Conservation (phyloP, 495 filamentous ascomycete genomes). For the Neurospora sp. region DNA sequence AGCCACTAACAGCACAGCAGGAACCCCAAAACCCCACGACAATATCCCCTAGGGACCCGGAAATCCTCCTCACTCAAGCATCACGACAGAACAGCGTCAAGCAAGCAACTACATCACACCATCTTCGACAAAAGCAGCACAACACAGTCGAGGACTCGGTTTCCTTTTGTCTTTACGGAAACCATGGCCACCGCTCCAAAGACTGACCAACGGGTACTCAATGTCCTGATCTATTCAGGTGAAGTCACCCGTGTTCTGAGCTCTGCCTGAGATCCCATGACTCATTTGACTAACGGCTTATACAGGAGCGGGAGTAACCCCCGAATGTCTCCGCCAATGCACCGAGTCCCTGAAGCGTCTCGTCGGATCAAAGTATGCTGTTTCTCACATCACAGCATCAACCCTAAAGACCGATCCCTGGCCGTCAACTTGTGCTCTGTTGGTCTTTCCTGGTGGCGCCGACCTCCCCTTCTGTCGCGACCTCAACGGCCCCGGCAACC, state of each 20-base stretch:
- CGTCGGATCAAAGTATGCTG: constrained; percentile 87
- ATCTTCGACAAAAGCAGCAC: not conserved
- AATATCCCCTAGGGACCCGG: not conserved
- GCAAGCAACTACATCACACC: not conserved
- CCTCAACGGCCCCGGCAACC: constrained; percentile 82
- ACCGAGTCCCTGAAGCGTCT: constrained; percentile 80
- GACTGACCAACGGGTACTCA: constrained; percentile 47
- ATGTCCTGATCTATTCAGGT: constrained; percentile 85
- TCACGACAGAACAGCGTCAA: not conserved
- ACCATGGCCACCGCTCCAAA: not conserved
- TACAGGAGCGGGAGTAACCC: constrained; percentile 71
- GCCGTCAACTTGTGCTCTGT: constrained; percentile 72
- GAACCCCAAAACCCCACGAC: not conserved
- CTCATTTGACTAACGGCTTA: constrained; percentile 1
- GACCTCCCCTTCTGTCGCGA: constrained; percentile 85
- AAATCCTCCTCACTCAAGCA: not conserved
- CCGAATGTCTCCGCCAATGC: constrained; percentile 82
- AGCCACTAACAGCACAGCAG: not conserved
- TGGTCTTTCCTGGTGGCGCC: constrained; percentile 92
- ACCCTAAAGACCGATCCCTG: constrained; percentile 87
- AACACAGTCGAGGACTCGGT: not conserved
- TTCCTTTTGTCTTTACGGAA: not conserved
- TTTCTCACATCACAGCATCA: constrained; percentile 70
- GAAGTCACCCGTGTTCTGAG: constrained; percentile 6
- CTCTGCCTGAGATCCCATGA: not conserved